phyloP scores from a whole-genome alignment of 202 grass and related monocot species.

The Cymbopogon flexuosus region DNA sequence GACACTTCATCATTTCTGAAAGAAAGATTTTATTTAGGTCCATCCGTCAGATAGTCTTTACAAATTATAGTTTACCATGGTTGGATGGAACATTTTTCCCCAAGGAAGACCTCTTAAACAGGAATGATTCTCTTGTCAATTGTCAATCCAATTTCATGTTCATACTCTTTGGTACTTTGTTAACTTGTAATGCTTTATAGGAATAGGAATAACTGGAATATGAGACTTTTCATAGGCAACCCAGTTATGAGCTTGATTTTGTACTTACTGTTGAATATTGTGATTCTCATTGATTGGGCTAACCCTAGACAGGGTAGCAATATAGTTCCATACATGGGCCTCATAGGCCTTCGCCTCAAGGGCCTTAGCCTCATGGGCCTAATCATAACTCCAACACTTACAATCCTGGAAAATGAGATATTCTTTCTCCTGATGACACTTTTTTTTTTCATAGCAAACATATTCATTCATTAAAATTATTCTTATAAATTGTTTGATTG shows the following conservation, averaged over 20 bases:
- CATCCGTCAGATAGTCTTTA: background rate
- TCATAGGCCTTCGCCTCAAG: too few species aligned
- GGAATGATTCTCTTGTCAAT: background rate
- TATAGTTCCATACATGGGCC: too few species aligned
- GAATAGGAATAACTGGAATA: background rate
- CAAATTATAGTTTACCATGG: background rate
- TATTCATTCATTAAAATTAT: background rate
- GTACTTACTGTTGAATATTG: too few species aligned
- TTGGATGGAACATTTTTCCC: conserved; percentile 18
- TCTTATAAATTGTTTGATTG: conserved; percentile 30
- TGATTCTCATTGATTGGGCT: too few species aligned
- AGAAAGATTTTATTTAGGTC: background rate
- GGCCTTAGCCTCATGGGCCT: too few species aligned
- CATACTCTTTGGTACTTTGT: background rate
- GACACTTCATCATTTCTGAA: background rate
- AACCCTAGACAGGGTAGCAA: too few species aligned
- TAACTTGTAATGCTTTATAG: conserved; percentile 1
- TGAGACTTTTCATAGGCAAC: background rate
- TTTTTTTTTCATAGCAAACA: background rate
- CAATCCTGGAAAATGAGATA: background rate
- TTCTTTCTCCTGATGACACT: conserved; percentile 7
- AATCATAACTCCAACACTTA: too few species aligned
- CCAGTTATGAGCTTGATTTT: conserved; percentile 9
- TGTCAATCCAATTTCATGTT: background rate
- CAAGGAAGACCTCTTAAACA: background rate